Conservation (phyloP, 2,329 filamentous ascomycete genomes). For the Leptographium wingfieldii region DNA sequence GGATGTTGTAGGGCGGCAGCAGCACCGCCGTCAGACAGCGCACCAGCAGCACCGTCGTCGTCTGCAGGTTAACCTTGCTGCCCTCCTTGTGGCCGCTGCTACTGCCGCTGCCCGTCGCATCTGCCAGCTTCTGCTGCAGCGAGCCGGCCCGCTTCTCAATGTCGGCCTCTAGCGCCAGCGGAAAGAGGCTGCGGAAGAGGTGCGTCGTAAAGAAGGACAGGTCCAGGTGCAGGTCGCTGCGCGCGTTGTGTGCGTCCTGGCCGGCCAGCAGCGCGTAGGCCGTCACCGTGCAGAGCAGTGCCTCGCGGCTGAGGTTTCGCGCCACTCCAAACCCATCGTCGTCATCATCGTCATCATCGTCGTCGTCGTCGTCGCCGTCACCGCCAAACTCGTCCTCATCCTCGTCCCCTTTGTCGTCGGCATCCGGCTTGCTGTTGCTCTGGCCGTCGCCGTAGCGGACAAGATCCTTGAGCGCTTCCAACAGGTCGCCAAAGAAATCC, state of each 20-base stretch:
- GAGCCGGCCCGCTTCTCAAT: slow-evolving; percentile 71
- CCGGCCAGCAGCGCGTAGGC: slow-evolving; percentile 93
- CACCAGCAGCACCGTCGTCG: slow-evolving; percentile 82
- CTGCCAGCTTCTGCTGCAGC: slow-evolving; percentile 56
- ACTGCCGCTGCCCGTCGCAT: slow-evolving; percentile 20
- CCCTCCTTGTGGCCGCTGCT: not conserved
- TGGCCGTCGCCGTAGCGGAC: slow-evolving; percentile 60
- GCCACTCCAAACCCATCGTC: slow-evolving; percentile 34
- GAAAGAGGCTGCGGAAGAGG: slow-evolving; percentile 75
- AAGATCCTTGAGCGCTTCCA: slow-evolving; percentile 88
- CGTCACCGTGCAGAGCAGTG: slow-evolving; percentile 87
- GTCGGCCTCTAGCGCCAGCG: slow-evolving; percentile 68
- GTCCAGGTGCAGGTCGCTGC: slow-evolving; percentile 72
- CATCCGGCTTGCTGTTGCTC: slow-evolving; percentile 35
- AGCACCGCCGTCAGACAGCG: slow-evolving; percentile 75
- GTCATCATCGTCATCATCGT: slow-evolving; percentile 30
- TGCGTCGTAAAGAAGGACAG: slow-evolving; percentile 91
- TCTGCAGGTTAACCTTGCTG: slow-evolving; percentile 78
- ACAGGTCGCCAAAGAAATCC: slow-evolving; percentile 92
- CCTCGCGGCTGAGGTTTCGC: slow-evolving; percentile 72
- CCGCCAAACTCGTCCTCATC: slow-evolving; percentile 36
- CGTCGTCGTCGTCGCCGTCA: slow-evolving; percentile 32
- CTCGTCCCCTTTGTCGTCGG: slow-evolving; percentile 31
- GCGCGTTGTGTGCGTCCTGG: slow-evolving; percentile 80
- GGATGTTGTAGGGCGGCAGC: slow-evolving; percentile 59